Evolutionary conservation across 2,329 filamentous ascomycete species (phyloP).

Genomic region (Calonectria leucothoes): DNA sequence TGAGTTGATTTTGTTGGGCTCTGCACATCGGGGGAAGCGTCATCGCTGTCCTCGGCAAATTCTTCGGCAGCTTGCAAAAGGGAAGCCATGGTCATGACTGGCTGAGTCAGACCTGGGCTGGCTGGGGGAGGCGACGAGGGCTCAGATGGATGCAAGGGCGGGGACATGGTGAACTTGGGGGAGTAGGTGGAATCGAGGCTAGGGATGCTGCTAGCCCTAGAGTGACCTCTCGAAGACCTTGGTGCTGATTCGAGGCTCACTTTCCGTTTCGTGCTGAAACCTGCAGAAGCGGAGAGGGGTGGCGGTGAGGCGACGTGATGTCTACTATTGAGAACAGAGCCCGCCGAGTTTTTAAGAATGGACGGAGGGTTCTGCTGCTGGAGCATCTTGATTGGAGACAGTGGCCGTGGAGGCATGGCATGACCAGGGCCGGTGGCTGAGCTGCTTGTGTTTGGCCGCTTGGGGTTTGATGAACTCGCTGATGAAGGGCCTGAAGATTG

Average conservation of each 20-base stretch:
- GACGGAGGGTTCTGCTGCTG: conserved; percentile 35
- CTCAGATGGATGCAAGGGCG: conserved; percentile 46
- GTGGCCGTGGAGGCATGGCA: conserved; percentile 53
- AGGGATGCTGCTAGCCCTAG: conserved; percentile 54
- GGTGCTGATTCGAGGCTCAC: conserved; percentile 57
- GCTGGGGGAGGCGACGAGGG: conserved; percentile 51
- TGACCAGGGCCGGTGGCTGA: conserved; percentile 31
- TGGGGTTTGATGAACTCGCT: conserved; percentile 58
- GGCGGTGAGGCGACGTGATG: conserved; percentile 51
- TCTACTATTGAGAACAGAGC: conserved; percentile 38
- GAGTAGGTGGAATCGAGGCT: conserved; percentile 51
- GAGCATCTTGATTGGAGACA: conserved; percentile 62
- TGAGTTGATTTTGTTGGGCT: conserved; percentile 69
- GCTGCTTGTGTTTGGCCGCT: conserved; percentile 53
- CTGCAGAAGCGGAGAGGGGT: conserved; percentile 46
- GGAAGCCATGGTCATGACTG: conserved; percentile 63
- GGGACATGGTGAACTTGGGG: conserved; percentile 48
- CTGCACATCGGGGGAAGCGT: conserved; percentile 52
- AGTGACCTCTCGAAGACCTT: conserved; percentile 50
- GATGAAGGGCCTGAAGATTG: conserved; percentile 57
- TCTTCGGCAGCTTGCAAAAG: conserved; percentile 69
- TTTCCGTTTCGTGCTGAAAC: conserved; percentile 50
- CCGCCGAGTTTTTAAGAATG: conserved; percentile 33
- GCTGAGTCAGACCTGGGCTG: conserved; percentile 45
- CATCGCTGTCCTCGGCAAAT: conserved; percentile 50